A percentile compares a stretch with the other conserved stretches of the same genome.
Evolutionary conservation across 768 basidiomycete species (phyloP).

Genomic region (Lactarius sanguifluus): DNA sequence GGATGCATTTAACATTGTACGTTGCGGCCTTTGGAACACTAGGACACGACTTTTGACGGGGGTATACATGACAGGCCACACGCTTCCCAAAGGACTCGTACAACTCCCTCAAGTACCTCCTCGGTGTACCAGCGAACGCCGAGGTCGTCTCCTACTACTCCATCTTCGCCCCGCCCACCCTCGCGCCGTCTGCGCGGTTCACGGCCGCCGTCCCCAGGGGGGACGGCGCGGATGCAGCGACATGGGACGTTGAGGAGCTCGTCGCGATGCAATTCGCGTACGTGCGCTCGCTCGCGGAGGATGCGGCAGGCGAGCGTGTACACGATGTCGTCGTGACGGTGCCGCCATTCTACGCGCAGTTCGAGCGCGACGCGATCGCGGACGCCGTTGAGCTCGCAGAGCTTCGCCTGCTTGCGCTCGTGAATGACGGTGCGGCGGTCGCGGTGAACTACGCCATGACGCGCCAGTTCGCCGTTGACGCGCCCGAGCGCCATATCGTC

Average conservation of each 20-base stretch:
- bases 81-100: slow-evolving; percentile 90
- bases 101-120: slow-evolving; percentile 79
- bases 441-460: slow-evolving; percentile 99
- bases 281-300: slow-evolving; percentile 84
- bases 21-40: slow-evolving; percentile 35
- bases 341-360: slow-evolving; percentile 86
- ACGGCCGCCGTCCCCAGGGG: slow-evolving; percentile 42
- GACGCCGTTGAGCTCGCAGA: slow-evolving; percentile 94
- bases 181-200: slow-evolving; percentile 59
- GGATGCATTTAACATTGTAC: slow-evolving; percentile 85
- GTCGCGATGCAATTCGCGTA: slow-evolving; percentile 93
- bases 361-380: slow-evolving; percentile 86
- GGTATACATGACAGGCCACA: slow-evolving; percentile 59
- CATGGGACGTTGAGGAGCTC: slow-evolving; percentile 87
- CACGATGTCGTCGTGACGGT: slow-evolving; percentile 86
- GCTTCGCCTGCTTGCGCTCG: slow-evolving; percentile 74
- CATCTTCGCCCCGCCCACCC: slow-evolving; percentile 55
- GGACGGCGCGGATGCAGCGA: slow-evolving; percentile 45
- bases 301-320: slow-evolving; percentile 70
- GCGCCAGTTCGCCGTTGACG: slow-evolving; percentile 70
- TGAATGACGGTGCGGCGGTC: slow-evolving; percentile 94
- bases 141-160: slow-evolving; percentile 37
- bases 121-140: slow-evolving; percentile 59
- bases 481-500: slow-evolving; percentile 82
- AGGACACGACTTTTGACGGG: not conserved